Evolutionary conservation across 225 moss, liverwort and hornwort species (phyloP), one percentile per base, ranked within the genome.

Genomic region (Ulota crispa): DNA sequence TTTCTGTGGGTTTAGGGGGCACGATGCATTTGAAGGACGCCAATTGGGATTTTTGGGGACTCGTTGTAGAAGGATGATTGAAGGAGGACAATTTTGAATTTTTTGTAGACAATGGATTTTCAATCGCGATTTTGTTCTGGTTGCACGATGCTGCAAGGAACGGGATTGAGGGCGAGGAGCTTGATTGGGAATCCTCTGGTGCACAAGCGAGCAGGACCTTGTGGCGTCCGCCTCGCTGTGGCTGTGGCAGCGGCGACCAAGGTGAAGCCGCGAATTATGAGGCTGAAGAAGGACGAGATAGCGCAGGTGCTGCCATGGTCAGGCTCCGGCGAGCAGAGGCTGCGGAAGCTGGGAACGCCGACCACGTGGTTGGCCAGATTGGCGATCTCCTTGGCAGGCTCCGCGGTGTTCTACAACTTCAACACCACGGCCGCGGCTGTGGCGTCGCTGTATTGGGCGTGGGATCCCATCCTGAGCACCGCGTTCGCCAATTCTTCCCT

Each of bases 371-470:
- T 90, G 37, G 76, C 82, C 3, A 87, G 97, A 31, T 80, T 95
- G 78, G 97, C 93, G 12, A 69, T 92, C 63, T 97, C 97, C 19
- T 86, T 95, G 53, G 94, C 91, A 36, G 91, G 88, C 28, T 87
- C 91, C 27, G 89, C 82, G 53, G 59, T 80, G 72, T 84, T 91
- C 32, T 91, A 87, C 79, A 89, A 91, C 15, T 97, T 91, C 80
- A 89, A 89, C 70, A 91, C 86, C 50, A 86, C 86, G 81, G 80
- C 93, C 52, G 94, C 94, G 21, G 88, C 95, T 20, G 79, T 94
- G 53, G 95, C 92, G 59, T 93, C 92, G 26, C 76, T 95, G 71
- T 97, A 94, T 69, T 97, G 95, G 97, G 97, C 95, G 23, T 97
- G 97, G 97, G 94, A 90, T 70, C 95, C 97, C 57, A 82, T 97